Percentiles rank a stretch among this genome's conserved stretches.
Conservation (phyloP, 1,284 basidiomycete species). For the Taiwanofungus camphoratus region DNA sequence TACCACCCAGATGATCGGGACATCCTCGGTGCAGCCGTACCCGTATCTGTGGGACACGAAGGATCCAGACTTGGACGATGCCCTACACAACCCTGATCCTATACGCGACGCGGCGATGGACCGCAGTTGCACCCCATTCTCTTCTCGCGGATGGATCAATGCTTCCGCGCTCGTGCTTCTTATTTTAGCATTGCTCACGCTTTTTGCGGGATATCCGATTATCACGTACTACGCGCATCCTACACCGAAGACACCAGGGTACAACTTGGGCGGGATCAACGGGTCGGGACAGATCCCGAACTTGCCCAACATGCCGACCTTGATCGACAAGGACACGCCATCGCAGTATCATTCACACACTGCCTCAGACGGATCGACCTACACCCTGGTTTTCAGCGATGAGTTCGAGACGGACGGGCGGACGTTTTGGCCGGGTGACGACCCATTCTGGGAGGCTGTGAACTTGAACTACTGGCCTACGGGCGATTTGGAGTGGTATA, state of each 20-base stretch:
- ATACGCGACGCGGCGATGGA: conserved; percentile 52
- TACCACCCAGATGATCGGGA: conserved; percentile 39
- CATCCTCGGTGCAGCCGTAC: conserved; percentile 32
- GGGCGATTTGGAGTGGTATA: conserved; percentile 83
- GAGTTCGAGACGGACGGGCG: conserved; percentile 84
- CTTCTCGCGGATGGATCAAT: conserved; percentile 71
- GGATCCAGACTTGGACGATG: conserved; percentile 74
- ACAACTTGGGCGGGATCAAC: conserved; percentile 74
- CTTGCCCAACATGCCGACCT: conserved; percentile 46
- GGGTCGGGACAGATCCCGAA: conserved; percentile 64
- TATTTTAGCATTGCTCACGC: conserved; percentile 51
- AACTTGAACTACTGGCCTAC: conserved; percentile 79
- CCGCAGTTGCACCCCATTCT: conserved; percentile 57
- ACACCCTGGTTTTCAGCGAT: conserved; percentile 86
- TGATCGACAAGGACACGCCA: conserved; percentile 73
- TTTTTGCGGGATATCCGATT: conserved; percentile 81
- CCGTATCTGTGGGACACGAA: conserved; percentile 63
- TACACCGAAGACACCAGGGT: conserved; percentile 37
- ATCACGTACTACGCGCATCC: conserved; percentile 42
- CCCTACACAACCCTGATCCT: conserved; percentile 71
- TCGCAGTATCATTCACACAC: conserved; percentile 36
- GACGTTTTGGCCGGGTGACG: conserved; percentile 75
- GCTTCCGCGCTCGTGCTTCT: conserved; percentile 54
- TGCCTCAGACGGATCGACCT: conserved; percentile 69
- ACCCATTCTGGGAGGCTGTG: conserved; percentile 73